Base-by-base conservation (phyloP, 2,329 filamentous ascomycete genomes). In the Cercospora sojina region DNA sequence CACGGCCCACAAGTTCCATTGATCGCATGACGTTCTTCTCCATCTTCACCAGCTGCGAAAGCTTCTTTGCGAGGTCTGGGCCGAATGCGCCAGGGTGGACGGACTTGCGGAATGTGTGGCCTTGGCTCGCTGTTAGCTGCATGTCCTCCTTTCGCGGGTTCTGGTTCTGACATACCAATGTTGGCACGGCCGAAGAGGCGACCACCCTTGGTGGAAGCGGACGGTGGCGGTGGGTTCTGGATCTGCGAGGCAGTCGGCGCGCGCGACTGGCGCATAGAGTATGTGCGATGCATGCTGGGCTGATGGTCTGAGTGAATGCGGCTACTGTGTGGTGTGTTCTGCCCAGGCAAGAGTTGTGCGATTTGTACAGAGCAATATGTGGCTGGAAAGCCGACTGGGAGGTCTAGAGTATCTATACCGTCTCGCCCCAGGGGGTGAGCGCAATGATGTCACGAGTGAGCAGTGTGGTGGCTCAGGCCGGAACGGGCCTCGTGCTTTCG, bases 1-100 rank as follows among this genome's bases (percentile, higher is more conserved):
- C 95, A 77, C 93, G 90, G 55, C 93, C 93, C 62, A 98, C 95
- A 59, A 92, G 86, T 79, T 99, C 95, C 86, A 98, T 89, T 79
- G 93, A 97, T 80, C 95, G 92, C 95, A 99, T 99, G 65, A 97
- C 92, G 79, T 99, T 98, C 89, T 99, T 99, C 84, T 99, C 95
- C 95, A 99, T 99, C 88, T 99, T 99, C 70, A 99, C 95, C 62
- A 99, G 87, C 83, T 96, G 92, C 47, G 93, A 92, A 69, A 99
- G 89, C 87, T 99, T 99, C 87, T 97, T 97, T 66, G 95, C 91
- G 66, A 99, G 89, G 76, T 99, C 95, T 65, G 93, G 88, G 38
- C 88, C 88, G 75, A 92, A 93, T 74, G 90, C 89, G 72, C 91
- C 91, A 70, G 91, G 90, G 62, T 75, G 73, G 51, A 89, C 86